phyloP scores from a whole-genome alignment of 2,329 filamentous ascomycete species.

The Simplicillium sp. region DNA sequence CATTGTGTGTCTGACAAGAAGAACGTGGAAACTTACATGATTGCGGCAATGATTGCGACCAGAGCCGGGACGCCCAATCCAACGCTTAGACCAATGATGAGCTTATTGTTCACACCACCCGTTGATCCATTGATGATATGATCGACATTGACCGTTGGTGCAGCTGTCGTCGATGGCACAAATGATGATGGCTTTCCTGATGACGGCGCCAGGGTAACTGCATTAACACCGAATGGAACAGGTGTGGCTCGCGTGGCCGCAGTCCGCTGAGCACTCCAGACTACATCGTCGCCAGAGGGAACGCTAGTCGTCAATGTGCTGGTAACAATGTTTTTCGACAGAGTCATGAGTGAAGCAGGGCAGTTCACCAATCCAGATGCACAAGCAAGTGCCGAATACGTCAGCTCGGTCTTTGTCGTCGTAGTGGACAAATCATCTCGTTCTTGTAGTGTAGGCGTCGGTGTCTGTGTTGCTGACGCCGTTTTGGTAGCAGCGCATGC shows the following conservation, averaged over 20 bases:
- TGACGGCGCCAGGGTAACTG: constrained; percentile 23
- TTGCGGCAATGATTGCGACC: constrained; percentile 15
- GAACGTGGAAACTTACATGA: constrained; percentile 18
- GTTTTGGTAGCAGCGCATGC: constrained; percentile 23
- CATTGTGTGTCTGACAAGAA: background rate
- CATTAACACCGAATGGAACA: constrained; percentile 32
- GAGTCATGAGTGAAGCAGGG: constrained; percentile 37
- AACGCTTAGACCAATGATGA: constrained; percentile 38
- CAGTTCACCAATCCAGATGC: constrained; percentile 35
- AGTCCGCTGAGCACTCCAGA: constrained; percentile 26
- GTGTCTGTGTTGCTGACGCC: constrained; percentile 8
- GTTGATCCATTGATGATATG: constrained; percentile 15
- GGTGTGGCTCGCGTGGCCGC: constrained; percentile 19
- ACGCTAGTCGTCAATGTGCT: constrained; percentile 30
- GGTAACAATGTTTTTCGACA: constrained; percentile 25
- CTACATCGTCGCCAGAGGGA: constrained; percentile 23
- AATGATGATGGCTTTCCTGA: constrained; percentile 36
- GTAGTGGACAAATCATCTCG: constrained; percentile 24
- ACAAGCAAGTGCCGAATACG: constrained; percentile 35
- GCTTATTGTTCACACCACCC: constrained; percentile 27
- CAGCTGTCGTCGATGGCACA: constrained; percentile 19
- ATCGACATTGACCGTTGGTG: constrained; percentile 1
- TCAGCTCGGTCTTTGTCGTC: constrained; percentile 28
- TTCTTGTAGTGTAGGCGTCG: constrained; percentile 6
- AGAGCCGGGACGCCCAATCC: constrained; percentile 33